Evolutionary conservation across 306 rosid species (phyloP), one percentile per base, ranked within the genome.

Genomic region (Castanospermum australe): DNA sequence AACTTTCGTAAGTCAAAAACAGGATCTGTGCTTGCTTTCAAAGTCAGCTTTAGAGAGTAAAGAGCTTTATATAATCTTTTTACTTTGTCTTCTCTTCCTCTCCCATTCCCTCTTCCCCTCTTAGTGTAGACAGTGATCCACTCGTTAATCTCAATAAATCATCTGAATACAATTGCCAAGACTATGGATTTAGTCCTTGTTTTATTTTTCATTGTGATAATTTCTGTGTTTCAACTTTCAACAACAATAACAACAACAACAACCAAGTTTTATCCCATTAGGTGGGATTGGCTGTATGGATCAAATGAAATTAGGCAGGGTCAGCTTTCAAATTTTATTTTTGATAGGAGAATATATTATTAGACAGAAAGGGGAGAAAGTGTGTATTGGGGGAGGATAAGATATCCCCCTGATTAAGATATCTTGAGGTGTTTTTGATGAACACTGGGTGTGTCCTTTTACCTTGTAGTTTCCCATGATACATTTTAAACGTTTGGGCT

Each of bases 21-120:
- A 14, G 99, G 98, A 80, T 95, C 94, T 25, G 79, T 92, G 20
- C 87, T 92, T 83, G 92, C 99, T 82, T 86, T 84, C 96, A 95
- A 95, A 95, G 99, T 95, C 90, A 82, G 82, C 87, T 95, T 95
- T 77, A 88, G 99, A 95, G 92, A 95, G 98, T 94, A 86, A 80
- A 42, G 21, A 80, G 11, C 76, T 30, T 76, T 22, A 78, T 36
- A 33, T 13, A 41, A 39, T 45, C 61, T 13, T 47, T 60, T 35
- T 35, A 8, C 8, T 39, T 22, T 32, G 50, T 74, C 45, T 22
- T 1, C 39, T 45, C 33, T 25, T 17, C 52, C 67, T 48, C 7
- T 30, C 67, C 22, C 25, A 41, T 74, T 56, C 4, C 44, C 32
- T 64, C 9, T 15, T 18, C 71, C 2, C 24, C 11, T 28, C 20